Conservation (phyloP, 805 yeast genomes). For the Ogataea angusta region DNA sequence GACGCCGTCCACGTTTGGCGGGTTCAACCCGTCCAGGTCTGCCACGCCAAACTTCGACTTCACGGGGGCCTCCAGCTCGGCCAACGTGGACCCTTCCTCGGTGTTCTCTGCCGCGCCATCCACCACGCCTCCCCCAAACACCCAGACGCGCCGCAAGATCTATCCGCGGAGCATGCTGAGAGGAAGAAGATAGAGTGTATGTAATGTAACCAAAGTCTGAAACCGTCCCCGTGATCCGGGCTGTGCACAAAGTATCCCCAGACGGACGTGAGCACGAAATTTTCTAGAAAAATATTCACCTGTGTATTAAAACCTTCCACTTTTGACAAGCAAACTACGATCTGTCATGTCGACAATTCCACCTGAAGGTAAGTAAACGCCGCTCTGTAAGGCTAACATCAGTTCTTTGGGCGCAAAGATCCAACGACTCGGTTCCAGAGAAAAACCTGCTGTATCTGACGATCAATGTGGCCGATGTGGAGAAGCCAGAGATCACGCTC, state of each 20-base stretch:
- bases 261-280: neutral
- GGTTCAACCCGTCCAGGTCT: slow-evolving; percentile 26
- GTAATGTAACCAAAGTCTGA: slow-evolving; percentile 6
- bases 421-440: slow-evolving; percentile 63
- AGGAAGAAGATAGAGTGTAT: slow-evolving; percentile 17
- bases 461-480: slow-evolving; percentile 68
- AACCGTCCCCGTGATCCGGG: slow-evolving; percentile 7
- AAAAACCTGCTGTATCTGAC: slow-evolving; percentile 79
- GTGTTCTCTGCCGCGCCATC: slow-evolving; percentile 25
- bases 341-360: slow-evolving; percentile 25
- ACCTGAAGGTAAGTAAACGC: slow-evolving; percentile 32
- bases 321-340: neutral
- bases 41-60: slow-evolving; percentile 34
- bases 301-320: neutral
- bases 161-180: slow-evolving; percentile 22
- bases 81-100: slow-evolving; percentile 28
- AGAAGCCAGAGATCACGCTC: slow-evolving; percentile 57
- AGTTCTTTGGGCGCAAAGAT: slow-evolving; percentile 97
- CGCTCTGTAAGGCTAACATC: slow-evolving; percentile 8
- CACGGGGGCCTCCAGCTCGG: slow-evolving; percentile 25
- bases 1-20: slow-evolving; percentile 11
- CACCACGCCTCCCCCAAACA: slow-evolving; percentile 21
- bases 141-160: slow-evolving; percentile 17
- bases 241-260: slow-evolving; percentile 1
- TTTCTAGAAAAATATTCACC: slow-evolving; percentile 3